phyloP scores from a whole-genome alignment of 306 rosid species.

The Castanopsis chinensis region DNA sequence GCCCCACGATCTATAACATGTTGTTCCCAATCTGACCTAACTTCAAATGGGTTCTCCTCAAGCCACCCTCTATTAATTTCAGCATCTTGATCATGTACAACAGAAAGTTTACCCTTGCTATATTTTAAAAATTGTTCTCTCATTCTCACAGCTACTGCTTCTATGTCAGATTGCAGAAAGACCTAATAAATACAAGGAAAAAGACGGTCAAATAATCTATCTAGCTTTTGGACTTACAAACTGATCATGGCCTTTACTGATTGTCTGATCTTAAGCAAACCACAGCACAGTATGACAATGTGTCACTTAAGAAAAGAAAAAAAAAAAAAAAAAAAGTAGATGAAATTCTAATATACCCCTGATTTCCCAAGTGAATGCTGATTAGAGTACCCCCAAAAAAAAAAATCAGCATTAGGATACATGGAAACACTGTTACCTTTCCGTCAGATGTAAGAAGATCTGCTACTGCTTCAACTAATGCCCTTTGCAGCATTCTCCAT shows the following conservation, averaged over 20 bases:
- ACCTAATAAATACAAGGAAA: conserved; percentile 44
- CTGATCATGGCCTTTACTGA: background rate
- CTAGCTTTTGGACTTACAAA: conserved; percentile 3
- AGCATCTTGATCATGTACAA: conserved; percentile 36
- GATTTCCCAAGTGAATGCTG: background rate
- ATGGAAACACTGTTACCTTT: conserved; percentile 49
- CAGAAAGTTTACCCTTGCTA: conserved; percentile 63
- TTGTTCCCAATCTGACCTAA: conserved; percentile 83
- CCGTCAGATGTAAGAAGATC: conserved; percentile 65
- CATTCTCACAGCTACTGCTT: conserved; percentile 73
- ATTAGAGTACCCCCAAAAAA: background rate
- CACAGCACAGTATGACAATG: background rate
- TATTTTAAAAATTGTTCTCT: conserved; percentile 58
- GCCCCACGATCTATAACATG: conserved; percentile 72
- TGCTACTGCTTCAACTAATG: conserved; percentile 71
- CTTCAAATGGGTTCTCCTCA: conserved; percentile 74
- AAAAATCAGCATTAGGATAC: background rate
- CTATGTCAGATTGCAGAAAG: conserved; percentile 83
- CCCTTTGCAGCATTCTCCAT: conserved; percentile 91
- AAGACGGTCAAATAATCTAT: conserved; percentile 1
- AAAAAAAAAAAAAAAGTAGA: background rate
- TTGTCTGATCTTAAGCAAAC: background rate
- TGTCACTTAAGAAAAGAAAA: background rate
- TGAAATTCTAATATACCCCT: background rate
- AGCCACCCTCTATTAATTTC: conserved; percentile 56